A percentile compares a stretch with the other conserved stretches of the same genome.
Evolutionary conservation across 371 early-diverging fungal species (phyloP).

Genomic region (Choanephora cucurbitarum): DNA sequence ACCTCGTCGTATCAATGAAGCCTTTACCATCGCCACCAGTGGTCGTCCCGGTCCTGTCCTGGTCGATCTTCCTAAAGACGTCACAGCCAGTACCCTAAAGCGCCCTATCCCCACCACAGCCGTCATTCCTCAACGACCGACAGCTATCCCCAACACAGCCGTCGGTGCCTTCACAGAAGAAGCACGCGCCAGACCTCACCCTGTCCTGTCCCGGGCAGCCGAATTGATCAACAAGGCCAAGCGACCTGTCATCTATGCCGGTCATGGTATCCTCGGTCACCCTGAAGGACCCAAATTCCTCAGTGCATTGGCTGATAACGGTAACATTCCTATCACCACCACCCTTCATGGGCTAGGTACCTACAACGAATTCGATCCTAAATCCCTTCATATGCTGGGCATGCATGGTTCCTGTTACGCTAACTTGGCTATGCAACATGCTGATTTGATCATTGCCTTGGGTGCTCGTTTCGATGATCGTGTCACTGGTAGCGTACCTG

Average conservation of each 20-base stretch:
- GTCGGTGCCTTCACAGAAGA: constrained; percentile 46
- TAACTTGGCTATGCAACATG: constrained; percentile 95
- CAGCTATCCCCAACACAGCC: constrained; percentile 53
- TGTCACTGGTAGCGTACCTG: constrained; percentile 87
- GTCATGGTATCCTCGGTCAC: constrained; percentile 85
- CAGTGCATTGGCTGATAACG: constrained; percentile 77
- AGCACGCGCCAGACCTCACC: constrained; percentile 53
- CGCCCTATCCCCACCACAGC: constrained; percentile 79
- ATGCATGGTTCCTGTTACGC: constrained; percentile 98
- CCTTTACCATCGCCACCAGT: constrained; percentile 92
- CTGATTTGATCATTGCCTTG: constrained; percentile 94
- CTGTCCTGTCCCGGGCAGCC: constrained; percentile 66
- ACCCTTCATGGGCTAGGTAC: constrained; percentile 92
- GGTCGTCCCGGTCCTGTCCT: constrained; percentile 98
- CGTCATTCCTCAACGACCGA: constrained; percentile 66
- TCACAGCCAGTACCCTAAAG: constrained; percentile 88
- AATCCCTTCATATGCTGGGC: constrained; percentile 95
- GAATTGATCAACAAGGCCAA: constrained; percentile 87
- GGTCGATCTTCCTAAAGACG: constrained; percentile 97
- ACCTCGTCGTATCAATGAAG: constrained; percentile 95
- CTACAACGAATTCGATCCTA: constrained; percentile 89
- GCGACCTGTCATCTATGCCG: constrained; percentile 94
- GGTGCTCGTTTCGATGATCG: constrained; percentile 98
- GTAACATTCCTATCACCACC: constrained; percentile 95
- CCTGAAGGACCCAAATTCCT: constrained; percentile 84